Conservation (phyloP, 805 yeast species). For the Lachancea sp. region DNA sequence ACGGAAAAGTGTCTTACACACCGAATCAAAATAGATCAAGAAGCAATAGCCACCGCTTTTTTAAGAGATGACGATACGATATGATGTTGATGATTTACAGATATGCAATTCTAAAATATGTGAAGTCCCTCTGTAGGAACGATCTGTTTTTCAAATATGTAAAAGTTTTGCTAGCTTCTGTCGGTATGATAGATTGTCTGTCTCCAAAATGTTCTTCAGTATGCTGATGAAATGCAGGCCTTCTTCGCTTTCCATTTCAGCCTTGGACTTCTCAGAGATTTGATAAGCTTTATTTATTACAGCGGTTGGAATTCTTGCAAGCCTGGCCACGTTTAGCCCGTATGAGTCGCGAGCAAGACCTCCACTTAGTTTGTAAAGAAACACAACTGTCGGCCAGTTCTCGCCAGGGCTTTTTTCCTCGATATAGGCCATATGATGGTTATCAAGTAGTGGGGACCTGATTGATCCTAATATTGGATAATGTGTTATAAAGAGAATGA, state of each 20-base stretch:
- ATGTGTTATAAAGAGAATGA: constrained; percentile 78
- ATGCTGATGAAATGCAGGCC: constrained; percentile 1
- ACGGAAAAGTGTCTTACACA: constrained; percentile 38
- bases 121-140: not conserved
- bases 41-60: constrained; percentile 35
- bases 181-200: not conserved
- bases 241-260: constrained; percentile 3
- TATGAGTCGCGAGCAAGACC: constrained; percentile 60
- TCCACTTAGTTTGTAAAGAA: constrained; percentile 44
- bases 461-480: constrained; percentile 60
- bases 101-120: not conserved
- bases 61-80: constrained; percentile 19
- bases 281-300: constrained; percentile 42
- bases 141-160: not conserved
- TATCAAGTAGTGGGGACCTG: constrained; percentile 41
- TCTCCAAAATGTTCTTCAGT: not conserved
- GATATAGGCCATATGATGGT: constrained; percentile 67
- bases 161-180: constrained; percentile 2
- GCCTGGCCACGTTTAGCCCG: constrained; percentile 78
- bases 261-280: constrained; percentile 20
- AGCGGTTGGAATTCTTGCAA: constrained; percentile 54
- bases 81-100: not conserved
- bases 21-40: constrained; percentile 36
- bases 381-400: constrained; percentile 39
- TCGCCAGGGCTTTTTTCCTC: constrained; percentile 35